Conservation (phyloP, 352 stramenopile species). For the Phytophthora foliorum region DNA sequence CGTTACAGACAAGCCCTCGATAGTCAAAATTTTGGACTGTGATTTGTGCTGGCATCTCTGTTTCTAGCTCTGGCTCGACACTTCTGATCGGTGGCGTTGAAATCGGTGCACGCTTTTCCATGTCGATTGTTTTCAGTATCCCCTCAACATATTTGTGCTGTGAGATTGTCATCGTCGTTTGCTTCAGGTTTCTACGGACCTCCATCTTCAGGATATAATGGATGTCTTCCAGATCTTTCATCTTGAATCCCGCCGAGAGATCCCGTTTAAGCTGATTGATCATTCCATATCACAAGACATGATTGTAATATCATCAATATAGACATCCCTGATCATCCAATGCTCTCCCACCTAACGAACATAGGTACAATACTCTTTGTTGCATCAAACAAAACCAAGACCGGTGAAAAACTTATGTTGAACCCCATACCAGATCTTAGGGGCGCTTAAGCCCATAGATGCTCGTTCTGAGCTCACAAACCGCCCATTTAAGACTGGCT, state of each 20-base stretch:
- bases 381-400: neutral
- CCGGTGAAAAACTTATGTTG: constrained; percentile 1
- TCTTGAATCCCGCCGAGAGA: neutral
- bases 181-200: too few species aligned
- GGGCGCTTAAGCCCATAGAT: constrained; percentile 9
- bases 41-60: neutral
- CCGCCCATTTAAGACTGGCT: neutral
- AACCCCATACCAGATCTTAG: constrained; percentile 6
- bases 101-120: neutral
- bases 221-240: too few species aligned
- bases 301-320: constrained; percentile 5
- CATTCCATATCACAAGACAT: neutral
- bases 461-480: constrained; percentile 8
- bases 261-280: neutral
- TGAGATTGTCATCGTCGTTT: too few species aligned
- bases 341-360: too few species aligned
- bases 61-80: neutral
- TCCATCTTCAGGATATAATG: too few species aligned
- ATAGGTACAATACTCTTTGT: constrained; percentile 3
- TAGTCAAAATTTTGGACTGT: too few species aligned
- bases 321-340: too few species aligned
- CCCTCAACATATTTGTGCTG: too few species aligned
- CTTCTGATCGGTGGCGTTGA: neutral
- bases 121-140: neutral
- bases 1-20: too few species aligned